Evolutionary conservation across 2,329 filamentous ascomycete species (phyloP).

Genomic region (Fusarium abutilonis): DNA sequence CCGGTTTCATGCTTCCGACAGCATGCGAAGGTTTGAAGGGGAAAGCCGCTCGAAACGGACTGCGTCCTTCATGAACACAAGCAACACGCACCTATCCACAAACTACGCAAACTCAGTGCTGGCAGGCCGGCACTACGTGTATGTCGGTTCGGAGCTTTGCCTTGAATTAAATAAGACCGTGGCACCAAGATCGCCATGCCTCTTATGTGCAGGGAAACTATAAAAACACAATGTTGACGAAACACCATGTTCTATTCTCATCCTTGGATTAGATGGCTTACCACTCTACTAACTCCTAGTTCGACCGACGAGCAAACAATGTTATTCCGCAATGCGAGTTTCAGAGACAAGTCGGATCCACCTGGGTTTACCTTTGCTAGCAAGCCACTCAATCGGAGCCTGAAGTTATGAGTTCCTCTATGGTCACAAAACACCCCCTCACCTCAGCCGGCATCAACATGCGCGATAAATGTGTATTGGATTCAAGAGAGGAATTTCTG

Average conservation of each 20-base stretch:
- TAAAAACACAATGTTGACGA: slow-evolving; percentile 12
- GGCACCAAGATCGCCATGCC: slow-evolving; percentile 4
- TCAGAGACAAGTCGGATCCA: slow-evolving; percentile 38
- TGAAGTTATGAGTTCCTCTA: slow-evolving; percentile 13
- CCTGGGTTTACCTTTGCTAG: slow-evolving; percentile 32
- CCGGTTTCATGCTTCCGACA: neutral
- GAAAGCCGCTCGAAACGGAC: too few relatives aligned
- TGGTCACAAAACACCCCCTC: slow-evolving; percentile 17
- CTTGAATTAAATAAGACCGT: slow-evolving; percentile 11
- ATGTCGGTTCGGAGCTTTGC: slow-evolving; percentile 18
- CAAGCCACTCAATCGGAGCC: slow-evolving; percentile 32
- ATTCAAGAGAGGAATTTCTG: slow-evolving; percentile 33
- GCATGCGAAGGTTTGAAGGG: too few relatives aligned
- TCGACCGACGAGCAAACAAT: slow-evolving; percentile 13
- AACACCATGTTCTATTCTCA: slow-evolving; percentile 12
- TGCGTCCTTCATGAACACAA: too few relatives aligned
- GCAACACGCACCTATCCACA: neutral
- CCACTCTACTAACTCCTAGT: slow-evolving; percentile 4
- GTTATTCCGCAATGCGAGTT: slow-evolving; percentile 21
- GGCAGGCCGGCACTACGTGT: neutral
- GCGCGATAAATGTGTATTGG: slow-evolving; percentile 12
- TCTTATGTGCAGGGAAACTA: slow-evolving; percentile 4
- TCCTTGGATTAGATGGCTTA: slow-evolving; percentile 11
- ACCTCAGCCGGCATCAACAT: slow-evolving; percentile 3
- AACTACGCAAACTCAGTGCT: too few relatives aligned